phyloP scores from a whole-genome alignment of 495 filamentous ascomycete genomes.

The Aspergillus cristatus region DNA sequence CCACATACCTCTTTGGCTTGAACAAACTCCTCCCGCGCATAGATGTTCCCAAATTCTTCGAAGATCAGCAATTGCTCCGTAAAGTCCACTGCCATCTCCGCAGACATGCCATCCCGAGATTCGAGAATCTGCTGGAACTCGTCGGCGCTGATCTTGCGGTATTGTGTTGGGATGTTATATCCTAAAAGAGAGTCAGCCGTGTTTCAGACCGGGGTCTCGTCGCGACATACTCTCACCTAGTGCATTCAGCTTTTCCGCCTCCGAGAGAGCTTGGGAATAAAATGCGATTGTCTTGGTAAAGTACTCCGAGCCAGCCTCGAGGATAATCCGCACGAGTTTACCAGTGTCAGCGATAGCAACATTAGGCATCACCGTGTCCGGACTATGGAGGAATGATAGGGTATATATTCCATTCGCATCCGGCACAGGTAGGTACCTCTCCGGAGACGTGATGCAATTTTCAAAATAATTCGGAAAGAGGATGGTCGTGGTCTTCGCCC shows the following conservation, averaged over 20 bases:
- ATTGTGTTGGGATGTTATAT: slow-evolving; percentile 6
- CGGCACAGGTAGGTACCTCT: slow-evolving; percentile 7
- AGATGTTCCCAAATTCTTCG: slow-evolving; percentile 9
- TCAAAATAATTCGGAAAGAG: slow-evolving; percentile 14
- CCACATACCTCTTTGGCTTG: slow-evolving; percentile 10
- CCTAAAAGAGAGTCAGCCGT: not conserved
- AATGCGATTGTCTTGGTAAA: slow-evolving; percentile 11
- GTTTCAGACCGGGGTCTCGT: not conserved
- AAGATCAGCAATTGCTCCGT: slow-evolving; percentile 12
- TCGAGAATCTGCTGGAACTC: slow-evolving; percentile 8
- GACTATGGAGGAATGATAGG: slow-evolving; percentile 8
- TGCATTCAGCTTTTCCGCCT: slow-evolving; percentile 8
- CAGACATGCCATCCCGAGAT: slow-evolving; percentile 6
- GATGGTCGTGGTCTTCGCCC: slow-evolving; percentile 9
- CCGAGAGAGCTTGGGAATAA: slow-evolving; percentile 4
- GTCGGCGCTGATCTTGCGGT: slow-evolving; percentile 1
- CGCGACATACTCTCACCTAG: not conserved
- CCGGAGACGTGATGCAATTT: slow-evolving; percentile 6
- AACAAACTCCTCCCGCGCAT: slow-evolving; percentile 5
- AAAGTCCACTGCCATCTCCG: slow-evolving; percentile 10
- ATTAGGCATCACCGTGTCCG: slow-evolving; percentile 8
- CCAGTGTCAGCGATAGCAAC: slow-evolving; percentile 8
- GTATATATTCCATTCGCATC: slow-evolving; percentile 4
- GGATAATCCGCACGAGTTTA: slow-evolving; percentile 5
- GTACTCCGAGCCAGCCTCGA: slow-evolving; percentile 6